Base-by-base conservation (phyloP, 768 basidiomycete species). In the Suillus sp. region DNA sequence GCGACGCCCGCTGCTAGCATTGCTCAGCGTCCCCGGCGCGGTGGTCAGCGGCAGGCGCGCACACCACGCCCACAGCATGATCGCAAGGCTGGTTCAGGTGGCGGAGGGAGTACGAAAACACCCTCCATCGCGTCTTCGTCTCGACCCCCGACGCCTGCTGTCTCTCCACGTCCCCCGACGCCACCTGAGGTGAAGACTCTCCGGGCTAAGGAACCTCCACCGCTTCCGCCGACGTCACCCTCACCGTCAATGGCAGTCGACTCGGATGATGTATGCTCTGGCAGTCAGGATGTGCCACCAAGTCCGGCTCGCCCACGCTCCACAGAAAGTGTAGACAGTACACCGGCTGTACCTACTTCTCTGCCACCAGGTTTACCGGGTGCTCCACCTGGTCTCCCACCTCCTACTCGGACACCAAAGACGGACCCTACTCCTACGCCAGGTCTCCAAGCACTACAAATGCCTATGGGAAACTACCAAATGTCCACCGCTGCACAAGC, bases 401-500 rank as follows among this genome's bases (percentile, higher is more conserved):
- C 74, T 11, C 79, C 79, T 20, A 80, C 76, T 65, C 82, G 83
- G 62, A 81, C 77, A 56, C 78, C 78, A 57, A 84, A 82, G 64
- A 71, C 74, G 55, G 85, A 81, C 80, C 83, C 20, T 82, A 85
- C 35, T 82, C 83, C 69, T 80, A 84, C 38, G 77, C 65, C 67
- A 22, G 70, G 70, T 45, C 71, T 74, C 34, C 84, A 68, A 56
- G 83, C 62, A 70, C 83, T 66, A 76, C 88, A 67, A 30, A 68
- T 74, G 32, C 84, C 84, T 5, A 82, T 84, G 62, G 81, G 86
- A 14, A 83, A 86, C 6, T 96, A 95, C 74, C 93, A 95, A 70
- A 92, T 95, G 81, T 95, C 94, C 0, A 90, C 81, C 18, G 90
- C 93, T 43, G 93, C 92, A 2, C 89, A 89, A 65, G 92, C 91